Percentiles rank a stretch among this genome's conserved stretches.
Conservation (phyloP, 495 filamentous ascomycete species). For the Aspergillus nanangensis region DNA sequence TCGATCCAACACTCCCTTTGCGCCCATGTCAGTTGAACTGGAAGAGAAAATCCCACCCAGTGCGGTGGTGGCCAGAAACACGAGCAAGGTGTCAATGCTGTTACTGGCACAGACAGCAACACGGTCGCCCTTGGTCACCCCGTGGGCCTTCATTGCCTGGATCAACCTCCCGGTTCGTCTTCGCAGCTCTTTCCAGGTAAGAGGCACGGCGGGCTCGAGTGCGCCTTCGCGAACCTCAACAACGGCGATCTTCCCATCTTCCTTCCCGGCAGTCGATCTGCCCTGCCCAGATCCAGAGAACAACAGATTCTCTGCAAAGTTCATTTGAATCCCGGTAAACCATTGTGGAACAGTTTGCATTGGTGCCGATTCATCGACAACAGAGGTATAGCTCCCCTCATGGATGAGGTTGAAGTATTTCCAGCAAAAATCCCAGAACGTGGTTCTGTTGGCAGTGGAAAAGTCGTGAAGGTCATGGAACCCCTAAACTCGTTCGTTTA, state of each 20-base stretch:
- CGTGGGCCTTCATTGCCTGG: constrained; percentile 56
- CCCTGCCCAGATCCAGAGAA: constrained; percentile 15
- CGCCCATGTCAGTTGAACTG: constrained; percentile 74
- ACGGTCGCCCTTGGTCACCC: constrained; percentile 66
- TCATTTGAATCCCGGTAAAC: constrained; percentile 58
- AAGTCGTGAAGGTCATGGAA: constrained; percentile 60
- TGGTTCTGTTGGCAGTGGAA: constrained; percentile 48
- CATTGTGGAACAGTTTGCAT: constrained; percentile 42
- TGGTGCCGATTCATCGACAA: constrained; percentile 60
- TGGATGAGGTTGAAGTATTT: constrained; percentile 52
- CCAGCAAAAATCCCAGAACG: constrained; percentile 63
- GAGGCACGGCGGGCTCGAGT: constrained; percentile 42
- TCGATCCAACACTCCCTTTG: constrained; percentile 68
- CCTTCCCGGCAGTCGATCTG: constrained; percentile 47
- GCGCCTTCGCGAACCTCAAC: constrained; percentile 70
- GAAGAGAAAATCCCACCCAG: constrained; percentile 68
- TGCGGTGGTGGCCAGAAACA: constrained; percentile 59
- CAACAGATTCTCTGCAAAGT: constrained; percentile 81
- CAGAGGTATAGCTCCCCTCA: constrained; percentile 46
- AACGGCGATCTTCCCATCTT: constrained; percentile 61
- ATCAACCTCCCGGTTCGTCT: constrained; percentile 48
- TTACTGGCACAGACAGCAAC: constrained; percentile 68
- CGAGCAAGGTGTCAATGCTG: constrained; percentile 62
- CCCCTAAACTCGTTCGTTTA: no score
- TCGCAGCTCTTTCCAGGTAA: constrained; percentile 63